Evolutionary conservation across 768 basidiomycete species (phyloP).

Genomic region (Postia placenta): DNA sequence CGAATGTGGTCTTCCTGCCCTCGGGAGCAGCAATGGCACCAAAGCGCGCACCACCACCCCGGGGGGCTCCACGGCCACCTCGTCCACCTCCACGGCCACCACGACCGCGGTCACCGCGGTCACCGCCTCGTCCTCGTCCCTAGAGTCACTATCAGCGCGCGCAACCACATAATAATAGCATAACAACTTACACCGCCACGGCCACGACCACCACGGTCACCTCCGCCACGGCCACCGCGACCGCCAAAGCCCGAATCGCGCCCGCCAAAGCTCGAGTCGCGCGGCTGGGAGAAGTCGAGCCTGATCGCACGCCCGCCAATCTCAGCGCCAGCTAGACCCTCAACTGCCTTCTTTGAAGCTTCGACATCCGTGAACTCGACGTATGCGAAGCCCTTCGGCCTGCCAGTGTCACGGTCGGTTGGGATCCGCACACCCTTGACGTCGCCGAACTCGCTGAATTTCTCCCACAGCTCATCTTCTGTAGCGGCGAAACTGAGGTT

Average conservation of each 20-base stretch:
- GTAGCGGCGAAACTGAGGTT: slow-evolving; percentile 76
- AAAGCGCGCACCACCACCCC: slow-evolving; percentile 43
- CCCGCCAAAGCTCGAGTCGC: slow-evolving; percentile 55
- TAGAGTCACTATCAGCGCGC: background rate
- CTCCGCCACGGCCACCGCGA: slow-evolving; percentile 31
- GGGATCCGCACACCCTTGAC: slow-evolving; percentile 86
- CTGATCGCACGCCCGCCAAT: slow-evolving; percentile 78
- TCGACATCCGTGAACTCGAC: slow-evolving; percentile 87
- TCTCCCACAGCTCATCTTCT: slow-evolving; percentile 85
- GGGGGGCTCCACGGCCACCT: slow-evolving; percentile 32
- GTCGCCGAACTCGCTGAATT: slow-evolving; percentile 82
- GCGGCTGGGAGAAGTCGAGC: slow-evolving; percentile 82
- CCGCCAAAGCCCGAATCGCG: slow-evolving; percentile 32
- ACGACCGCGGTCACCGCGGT: slow-evolving; percentile 29
- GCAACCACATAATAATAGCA: background rate
- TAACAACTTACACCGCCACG: slow-evolving; percentile 14
- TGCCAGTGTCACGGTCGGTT: slow-evolving; percentile 87
- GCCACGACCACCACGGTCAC: slow-evolving; percentile 38
- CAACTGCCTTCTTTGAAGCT: slow-evolving; percentile 74
- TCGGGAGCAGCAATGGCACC: slow-evolving; percentile 61
- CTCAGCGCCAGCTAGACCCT: slow-evolving; percentile 61
- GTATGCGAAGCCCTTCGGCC: slow-evolving; percentile 94
- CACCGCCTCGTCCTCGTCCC: slow-evolving; percentile 33
- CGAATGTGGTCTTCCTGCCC: slow-evolving; percentile 66
- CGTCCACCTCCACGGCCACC: slow-evolving; percentile 34